A percentile compares a stretch with the other conserved stretches of the same genome.
phyloP scores from a whole-genome alignment of 2,329 filamentous ascomycete species.

The Talaromyces sp. region DNA sequence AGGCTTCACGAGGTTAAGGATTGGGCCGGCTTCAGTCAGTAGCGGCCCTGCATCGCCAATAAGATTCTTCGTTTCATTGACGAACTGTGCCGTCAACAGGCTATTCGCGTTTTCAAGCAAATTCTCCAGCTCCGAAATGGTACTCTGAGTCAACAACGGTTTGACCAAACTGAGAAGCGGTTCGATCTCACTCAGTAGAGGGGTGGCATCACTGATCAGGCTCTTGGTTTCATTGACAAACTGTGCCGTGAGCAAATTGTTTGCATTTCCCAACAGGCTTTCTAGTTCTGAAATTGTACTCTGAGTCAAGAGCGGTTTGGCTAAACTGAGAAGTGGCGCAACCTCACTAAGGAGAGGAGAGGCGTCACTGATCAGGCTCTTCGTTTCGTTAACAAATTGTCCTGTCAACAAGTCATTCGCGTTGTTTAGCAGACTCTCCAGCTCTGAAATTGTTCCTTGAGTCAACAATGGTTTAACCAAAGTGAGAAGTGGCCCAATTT shows the following conservation, averaged over 20 bases:
- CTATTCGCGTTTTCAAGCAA: constrained; percentile 15
- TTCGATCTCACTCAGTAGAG: constrained; percentile 2
- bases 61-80: constrained; percentile 19
- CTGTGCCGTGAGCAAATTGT: constrained; percentile 19
- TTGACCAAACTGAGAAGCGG: constrained; percentile 6
- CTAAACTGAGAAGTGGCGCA: constrained; percentile 1
- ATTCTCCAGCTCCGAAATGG: constrained; percentile 1
- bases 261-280: constrained; percentile 16
- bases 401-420: constrained; percentile 20
- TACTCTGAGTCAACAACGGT: constrained; percentile 3
- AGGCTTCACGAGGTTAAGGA: constrained; percentile 3
- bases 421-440: constrained; percentile 15
- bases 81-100: constrained; percentile 20
- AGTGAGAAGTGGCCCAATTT: constrained; percentile 2
- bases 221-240: constrained; percentile 21
- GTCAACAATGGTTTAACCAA: constrained; percentile 15
- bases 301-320: constrained; percentile 5
- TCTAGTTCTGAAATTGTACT: constrained; percentile 12
- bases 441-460: constrained; percentile 17
- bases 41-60: constrained; percentile 13
- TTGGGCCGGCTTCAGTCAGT: constrained; percentile 2
- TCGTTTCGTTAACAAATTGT: constrained; percentile 22
- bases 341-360: constrained; percentile 5
- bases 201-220: constrained; percentile 14
- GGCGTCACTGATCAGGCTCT: constrained; percentile 14